phyloP scores from a whole-genome alignment of 257 asterid genomes.

The Plantago ovata region DNA sequence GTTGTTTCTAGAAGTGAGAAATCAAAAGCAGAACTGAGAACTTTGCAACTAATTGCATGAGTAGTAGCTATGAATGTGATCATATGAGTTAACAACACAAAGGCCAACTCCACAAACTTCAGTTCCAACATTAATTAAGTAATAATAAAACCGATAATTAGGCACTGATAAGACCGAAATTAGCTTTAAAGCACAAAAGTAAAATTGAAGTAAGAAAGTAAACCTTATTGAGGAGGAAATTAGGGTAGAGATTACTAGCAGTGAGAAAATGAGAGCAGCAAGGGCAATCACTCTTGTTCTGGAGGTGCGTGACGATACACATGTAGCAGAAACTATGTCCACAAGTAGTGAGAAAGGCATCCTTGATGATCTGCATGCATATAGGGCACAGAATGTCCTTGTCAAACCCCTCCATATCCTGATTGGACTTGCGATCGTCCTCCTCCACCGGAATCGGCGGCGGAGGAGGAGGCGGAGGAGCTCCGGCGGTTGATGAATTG shows the following conservation, averaged over 20 bases:
- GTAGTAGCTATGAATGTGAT: no score
- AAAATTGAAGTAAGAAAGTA: neutral
- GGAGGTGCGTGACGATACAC: slow-evolving; percentile 82
- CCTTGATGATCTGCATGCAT: slow-evolving; percentile 87
- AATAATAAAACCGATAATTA: no score
- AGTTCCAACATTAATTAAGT: no score
- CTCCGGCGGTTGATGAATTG: slow-evolving; percentile 22
- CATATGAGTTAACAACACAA: no score
- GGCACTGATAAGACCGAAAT: no score
- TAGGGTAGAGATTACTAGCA: slow-evolving; percentile 62
- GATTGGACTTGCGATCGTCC: slow-evolving; percentile 14
- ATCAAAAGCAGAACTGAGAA: no score
- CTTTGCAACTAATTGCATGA: no score
- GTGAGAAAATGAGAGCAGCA: slow-evolving; percentile 79
- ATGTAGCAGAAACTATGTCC: slow-evolving; percentile 94
- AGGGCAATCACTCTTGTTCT: slow-evolving; percentile 88
- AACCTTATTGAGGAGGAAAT: slow-evolving; percentile 91
- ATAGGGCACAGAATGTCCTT: slow-evolving; percentile 84
- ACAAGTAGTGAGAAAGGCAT: slow-evolving; percentile 77
- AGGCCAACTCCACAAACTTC: no score
- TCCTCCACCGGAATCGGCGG: slow-evolving; percentile 4
- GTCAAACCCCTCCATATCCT: slow-evolving; percentile 42
- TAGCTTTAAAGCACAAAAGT: neutral
- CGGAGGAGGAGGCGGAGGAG: slow-evolving; percentile 19
- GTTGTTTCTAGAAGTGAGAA: no score